A percentile compares a stretch with the other conserved stretches of the same genome.
phyloP scores from a whole-genome alignment of 129 eudicot genomes.

The Apium graveolens region DNA sequence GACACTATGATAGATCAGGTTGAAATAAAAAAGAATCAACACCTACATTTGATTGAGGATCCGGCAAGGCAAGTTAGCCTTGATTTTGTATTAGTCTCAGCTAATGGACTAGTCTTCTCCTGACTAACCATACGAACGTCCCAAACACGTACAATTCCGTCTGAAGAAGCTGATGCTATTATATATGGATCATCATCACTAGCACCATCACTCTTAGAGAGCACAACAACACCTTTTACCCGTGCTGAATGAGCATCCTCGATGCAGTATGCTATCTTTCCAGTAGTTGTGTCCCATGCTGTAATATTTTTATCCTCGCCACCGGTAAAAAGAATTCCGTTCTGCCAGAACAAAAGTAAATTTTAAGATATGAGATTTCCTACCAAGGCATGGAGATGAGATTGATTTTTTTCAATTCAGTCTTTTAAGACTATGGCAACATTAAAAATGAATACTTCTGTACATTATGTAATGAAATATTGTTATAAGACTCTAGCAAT shows the following conservation, averaged over 20 bases:
- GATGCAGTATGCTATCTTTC: conserved; percentile 70
- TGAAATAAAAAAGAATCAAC: neutral
- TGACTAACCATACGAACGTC: conserved; percentile 58
- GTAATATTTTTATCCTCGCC: conserved; percentile 83
- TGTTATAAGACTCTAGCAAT: neutral
- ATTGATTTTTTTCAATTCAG: neutral
- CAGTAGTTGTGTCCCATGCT: conserved; percentile 83
- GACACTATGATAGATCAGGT: neutral
- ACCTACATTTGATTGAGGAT: conserved; percentile 74
- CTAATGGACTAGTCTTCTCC: conserved; percentile 56
- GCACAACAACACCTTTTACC: conserved; percentile 80
- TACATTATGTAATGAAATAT: neutral
- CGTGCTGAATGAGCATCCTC: conserved; percentile 92
- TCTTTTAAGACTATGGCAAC: neutral
- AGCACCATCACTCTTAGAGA: conserved; percentile 40
- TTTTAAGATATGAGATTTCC: neutral
- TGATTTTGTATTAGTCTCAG: conserved; percentile 82
- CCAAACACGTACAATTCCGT: conserved; percentile 93
- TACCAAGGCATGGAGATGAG: neutral
- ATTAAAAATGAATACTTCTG: neutral
- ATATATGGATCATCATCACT: conserved; percentile 56
- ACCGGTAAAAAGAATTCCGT: conserved; percentile 75
- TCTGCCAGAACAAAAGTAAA: conserved; percentile 29
- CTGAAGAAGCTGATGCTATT: conserved; percentile 93
- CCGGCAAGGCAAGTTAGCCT: conserved; percentile 99